A percentile compares a stretch with the other conserved stretches of the same genome.
phyloP scores from a whole-genome alignment of 768 basidiomycete genomes.

The Nevesoporus exiguus region DNA sequence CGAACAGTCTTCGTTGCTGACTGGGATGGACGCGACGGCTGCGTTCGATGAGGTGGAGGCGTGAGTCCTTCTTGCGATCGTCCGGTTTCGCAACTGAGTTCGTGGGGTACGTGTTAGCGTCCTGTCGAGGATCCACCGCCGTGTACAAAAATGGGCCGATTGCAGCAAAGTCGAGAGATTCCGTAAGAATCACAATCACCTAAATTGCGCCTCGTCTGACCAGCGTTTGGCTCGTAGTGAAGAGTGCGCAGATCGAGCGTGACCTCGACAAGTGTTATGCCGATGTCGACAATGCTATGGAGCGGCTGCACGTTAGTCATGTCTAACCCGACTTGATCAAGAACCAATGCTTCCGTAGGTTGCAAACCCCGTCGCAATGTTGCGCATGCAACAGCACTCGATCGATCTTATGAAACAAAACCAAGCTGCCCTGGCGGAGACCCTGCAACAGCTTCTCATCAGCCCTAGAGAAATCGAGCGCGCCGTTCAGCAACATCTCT shows the following conservation, averaged over 20 bases:
- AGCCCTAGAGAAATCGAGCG: conserved; percentile 35
- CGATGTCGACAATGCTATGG: conserved; percentile 42
- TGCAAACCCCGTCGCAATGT: conserved; percentile 17
- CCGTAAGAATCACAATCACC: conserved; percentile 34
- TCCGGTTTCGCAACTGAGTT: not conserved
- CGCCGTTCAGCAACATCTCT: conserved; percentile 38
- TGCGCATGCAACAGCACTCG: conserved; percentile 31
- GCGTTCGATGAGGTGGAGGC: conserved; percentile 42
- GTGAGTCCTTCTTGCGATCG: conserved; percentile 30
- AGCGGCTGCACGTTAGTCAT: conserved; percentile 40
- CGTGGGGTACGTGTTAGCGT: conserved; percentile 33
- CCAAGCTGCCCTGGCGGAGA: conserved; percentile 34
- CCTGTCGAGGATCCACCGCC: conserved; percentile 37
- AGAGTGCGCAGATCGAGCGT: conserved; percentile 43
- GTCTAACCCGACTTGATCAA: not conserved
- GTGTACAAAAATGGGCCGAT: conserved; percentile 38
- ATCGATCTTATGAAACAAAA: conserved; percentile 27
- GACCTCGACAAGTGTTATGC: conserved; percentile 42
- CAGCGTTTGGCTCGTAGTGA: conserved; percentile 32
- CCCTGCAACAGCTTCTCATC: conserved; percentile 40
- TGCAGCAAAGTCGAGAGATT: conserved; percentile 39
- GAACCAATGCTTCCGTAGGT: conserved; percentile 17
- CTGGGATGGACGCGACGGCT: conserved; percentile 39
- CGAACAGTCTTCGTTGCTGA: conserved; percentile 38
- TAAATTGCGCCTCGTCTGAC: conserved; percentile 15